Evolutionary conservation across 192 early-diverging fungal genomes (phyloP), one percentile per base, ranked within the genome.

Genomic region (Backusella psychrophila): DNA sequence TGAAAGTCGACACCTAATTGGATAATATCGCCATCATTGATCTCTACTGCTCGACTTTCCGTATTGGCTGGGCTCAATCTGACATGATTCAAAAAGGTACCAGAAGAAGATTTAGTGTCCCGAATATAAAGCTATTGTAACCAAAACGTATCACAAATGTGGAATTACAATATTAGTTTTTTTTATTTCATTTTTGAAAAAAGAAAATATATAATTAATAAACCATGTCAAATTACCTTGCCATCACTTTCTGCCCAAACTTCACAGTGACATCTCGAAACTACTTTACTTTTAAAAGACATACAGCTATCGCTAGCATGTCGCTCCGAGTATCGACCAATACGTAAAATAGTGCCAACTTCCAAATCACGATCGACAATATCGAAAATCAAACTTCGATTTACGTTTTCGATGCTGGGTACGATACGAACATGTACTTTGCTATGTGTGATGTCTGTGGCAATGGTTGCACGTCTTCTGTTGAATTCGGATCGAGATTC

Each of bases 1-100:
- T 94, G 93, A 79, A 94, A 95, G 73, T 95, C 94, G 17, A 93
- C 89, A 39, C 95, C 95, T 39, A 96, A 82, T 85, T 95, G 94
- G 44, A 96, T 80, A 69, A 94, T 88, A 71, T 96, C 95, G 7
- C 92, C 92, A 80, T 92, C 89, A 42, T 91, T 86, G 66, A 96
- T 67, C 49, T 89, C 87, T 41, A 91, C 88, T 34, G 93, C 89
- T 63, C 86, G 71, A 73, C 91, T 93, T 79, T 95, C 94, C 53
- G 91, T 89, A 6, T 89, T 89, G 26, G 91, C 89, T 15, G 93
- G 92, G 80, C 90, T 91, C 34, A 97, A 79, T 33, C 95, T 82
- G 84, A 94, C 89, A 83, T 94, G 88, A 87, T 97, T 97, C 26
- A 97, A 82, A 78, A 96, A 97, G 21, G 95, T 97, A 19, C 95